phyloP scores from a whole-genome alignment of 176 grass and related monocot genomes.

The Juncus effusus region DNA sequence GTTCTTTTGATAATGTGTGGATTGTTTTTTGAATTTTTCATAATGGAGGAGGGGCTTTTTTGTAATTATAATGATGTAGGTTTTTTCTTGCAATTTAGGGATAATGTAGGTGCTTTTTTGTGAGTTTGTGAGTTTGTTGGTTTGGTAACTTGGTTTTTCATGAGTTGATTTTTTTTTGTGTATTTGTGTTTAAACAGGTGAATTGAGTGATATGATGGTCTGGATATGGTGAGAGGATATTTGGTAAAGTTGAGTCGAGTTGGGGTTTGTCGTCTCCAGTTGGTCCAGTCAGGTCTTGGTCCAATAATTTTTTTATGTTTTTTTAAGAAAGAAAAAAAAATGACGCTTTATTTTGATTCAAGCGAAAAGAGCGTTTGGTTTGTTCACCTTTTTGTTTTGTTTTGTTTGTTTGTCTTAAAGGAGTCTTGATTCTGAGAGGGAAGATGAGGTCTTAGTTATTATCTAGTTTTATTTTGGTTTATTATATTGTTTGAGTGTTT shows the following conservation, averaged over 20 bases:
- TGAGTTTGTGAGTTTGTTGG: not conserved
- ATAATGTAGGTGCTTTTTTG: no score
- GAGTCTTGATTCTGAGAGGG: no score
- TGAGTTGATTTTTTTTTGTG: constrained; percentile 11
- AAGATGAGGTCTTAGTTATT: constrained; percentile 3
- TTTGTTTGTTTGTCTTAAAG: constrained; percentile 8
- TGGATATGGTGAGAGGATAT: no score
- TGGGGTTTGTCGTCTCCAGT: constrained; percentile 20
- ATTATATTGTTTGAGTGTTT: constrained; percentile 14
- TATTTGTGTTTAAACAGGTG: constrained; percentile 7
- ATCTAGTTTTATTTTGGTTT: constrained; percentile 15
- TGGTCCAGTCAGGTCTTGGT: constrained; percentile 25
- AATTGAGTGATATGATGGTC: constrained; percentile 6
- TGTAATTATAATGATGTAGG: not conserved
- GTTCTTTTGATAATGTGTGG: not conserved
- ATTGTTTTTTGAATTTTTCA: not conserved
- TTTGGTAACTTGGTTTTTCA: not conserved
- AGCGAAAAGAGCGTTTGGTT: constrained; percentile 18
- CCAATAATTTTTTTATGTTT: constrained; percentile 22
- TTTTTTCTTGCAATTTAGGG: no score
- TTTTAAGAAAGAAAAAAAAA: constrained; percentile 10
- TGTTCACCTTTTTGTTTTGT: constrained; percentile 17
- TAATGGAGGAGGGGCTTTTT: not conserved
- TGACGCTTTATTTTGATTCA: constrained; percentile 22
- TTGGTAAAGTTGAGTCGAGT: constrained; percentile 8